These are phyloP conservation scores for Schwanniomyces polymorphus DNA, from an alignment of 805 yeast species.

Conservation along the genomic window DNA sequence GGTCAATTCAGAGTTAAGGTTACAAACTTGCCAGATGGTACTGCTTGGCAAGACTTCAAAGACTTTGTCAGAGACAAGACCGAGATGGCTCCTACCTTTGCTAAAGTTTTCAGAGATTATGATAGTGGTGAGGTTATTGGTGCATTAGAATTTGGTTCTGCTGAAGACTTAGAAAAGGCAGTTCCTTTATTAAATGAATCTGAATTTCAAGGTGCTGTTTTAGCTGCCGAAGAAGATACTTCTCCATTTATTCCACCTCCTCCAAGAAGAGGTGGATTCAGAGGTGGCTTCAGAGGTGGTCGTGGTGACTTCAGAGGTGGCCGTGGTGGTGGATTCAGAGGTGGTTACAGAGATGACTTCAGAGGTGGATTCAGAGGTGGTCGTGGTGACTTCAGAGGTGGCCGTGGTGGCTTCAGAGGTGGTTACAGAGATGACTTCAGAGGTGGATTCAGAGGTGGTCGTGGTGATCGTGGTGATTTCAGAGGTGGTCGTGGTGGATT, in stretches of 20 bases:
- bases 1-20: slow-evolving; percentile 75
- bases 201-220: slow-evolving; percentile 67
- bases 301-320: slow-evolving; percentile 28
- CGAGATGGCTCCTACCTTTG: slow-evolving; percentile 61
- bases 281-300: slow-evolving; percentile 32
- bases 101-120: slow-evolving; percentile 50
- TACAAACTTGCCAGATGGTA: slow-evolving; percentile 67
- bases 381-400: slow-evolving; percentile 34
- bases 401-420: slow-evolving; percentile 34
- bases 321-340: slow-evolving; percentile 30
- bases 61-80: slow-evolving; percentile 84
- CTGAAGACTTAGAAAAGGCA: slow-evolving; percentile 76
- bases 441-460: slow-evolving; percentile 41
- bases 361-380: slow-evolving; percentile 41
- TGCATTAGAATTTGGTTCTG: slow-evolving; percentile 56
- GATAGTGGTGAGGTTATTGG: slow-evolving; percentile 48
- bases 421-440: slow-evolving; percentile 25
- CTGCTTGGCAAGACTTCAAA: slow-evolving; percentile 87
- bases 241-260: slow-evolving; percentile 57
- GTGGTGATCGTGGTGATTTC: slow-evolving; percentile 34
- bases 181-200: slow-evolving; percentile 69
- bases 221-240: slow-evolving; percentile 78
- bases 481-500: slow-evolving; percentile 34
- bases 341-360: slow-evolving; percentile 28
- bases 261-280: slow-evolving; percentile 42